Evolutionary conservation across 2,329 filamentous ascomycete species (phyloP).

Genomic region (Aspergillus sp.): DNA sequence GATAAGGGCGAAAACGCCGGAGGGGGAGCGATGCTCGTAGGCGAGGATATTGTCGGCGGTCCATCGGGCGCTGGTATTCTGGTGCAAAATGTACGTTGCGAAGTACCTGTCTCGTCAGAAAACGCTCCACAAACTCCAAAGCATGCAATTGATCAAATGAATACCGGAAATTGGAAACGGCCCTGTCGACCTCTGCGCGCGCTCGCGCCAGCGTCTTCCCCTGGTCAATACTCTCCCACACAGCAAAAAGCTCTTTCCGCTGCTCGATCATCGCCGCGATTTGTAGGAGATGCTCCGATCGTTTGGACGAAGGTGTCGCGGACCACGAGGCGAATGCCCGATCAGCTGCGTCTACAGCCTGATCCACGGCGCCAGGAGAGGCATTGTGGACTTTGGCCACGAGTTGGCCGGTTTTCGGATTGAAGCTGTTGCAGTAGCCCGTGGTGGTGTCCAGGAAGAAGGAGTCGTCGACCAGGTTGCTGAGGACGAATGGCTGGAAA

Average conservation of each 20-base stretch:
- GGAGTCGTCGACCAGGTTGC: conserved; percentile 5
- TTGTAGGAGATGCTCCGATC: conserved; percentile 7
- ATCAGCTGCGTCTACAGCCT: conserved; percentile 9
- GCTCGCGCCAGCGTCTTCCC: conserved; percentile 10
- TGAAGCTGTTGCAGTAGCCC: conserved; percentile 2
- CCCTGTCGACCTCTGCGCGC: conserved; percentile 10
- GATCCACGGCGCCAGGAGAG: conserved; percentile 5
- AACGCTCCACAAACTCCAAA: too few relatives aligned
- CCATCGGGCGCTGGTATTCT: conserved; percentile 5
- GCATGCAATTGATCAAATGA: too few relatives aligned
- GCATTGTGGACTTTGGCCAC: conserved; percentile 6
- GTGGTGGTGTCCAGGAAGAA: background rate
- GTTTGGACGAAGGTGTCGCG: conserved; percentile 4
- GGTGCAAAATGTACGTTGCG: conserved; percentile 6
- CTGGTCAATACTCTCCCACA: conserved; percentile 12
- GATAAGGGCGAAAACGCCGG: conserved; percentile 11
- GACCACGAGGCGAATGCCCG: conserved; percentile 10
- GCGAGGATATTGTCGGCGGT: conserved; percentile 7
- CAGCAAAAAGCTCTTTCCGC: conserved; percentile 7
- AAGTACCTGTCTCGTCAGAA: conserved; percentile 6
- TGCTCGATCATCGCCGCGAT: conserved; percentile 8
- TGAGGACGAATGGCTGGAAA: conserved; percentile 5
- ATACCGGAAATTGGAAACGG: conserved; percentile 11
- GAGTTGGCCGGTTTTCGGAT: conserved; percentile 6
- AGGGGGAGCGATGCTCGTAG: conserved; percentile 12